Base-by-base conservation (phyloP, 2,329 filamentous ascomycete genomes). In the Aureobasidium sp. region DNA sequence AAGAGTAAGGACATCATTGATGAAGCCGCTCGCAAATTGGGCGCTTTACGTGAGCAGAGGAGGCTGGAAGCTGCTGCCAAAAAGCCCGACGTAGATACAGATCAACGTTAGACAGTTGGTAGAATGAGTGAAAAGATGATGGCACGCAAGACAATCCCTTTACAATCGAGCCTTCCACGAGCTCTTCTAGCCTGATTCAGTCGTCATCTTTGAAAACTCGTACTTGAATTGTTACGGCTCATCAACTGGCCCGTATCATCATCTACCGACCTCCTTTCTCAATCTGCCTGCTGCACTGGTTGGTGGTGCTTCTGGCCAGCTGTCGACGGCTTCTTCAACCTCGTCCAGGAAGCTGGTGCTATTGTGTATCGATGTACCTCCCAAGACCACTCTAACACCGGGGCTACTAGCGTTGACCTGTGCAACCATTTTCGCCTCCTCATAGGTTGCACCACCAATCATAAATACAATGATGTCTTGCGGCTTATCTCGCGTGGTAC, bases 381-480 rank as follows among this genome's bases (percentile, higher is more conserved):
- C 92, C 6, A 99, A 78, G 12, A 97, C 91, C 4, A 99, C 87
- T 61, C 94, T 84, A 11, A 97, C 83, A 0, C 94, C 94, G 0
- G 92, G 92, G 12, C 89, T 89, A 62, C 88, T 90, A 20, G 91
- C 91, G 76, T 99, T 99, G 63, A 99, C 87, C 67, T 92, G 87
- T n/a, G 94, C 91, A 42, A 97, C 86, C 82, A 91, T 91, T 78
- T 96, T 97, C 6, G 94, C 92, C 75, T 99, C 94, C 74, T 99
- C 94, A 70, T 97, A 99, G 0, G 94, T 99, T 20, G 88, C 87
- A 2, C 94, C 94, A 6, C 94, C 94, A 27, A 97, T 82, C 71
- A 99, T 92, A 72, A 99, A 99, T 8, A 99, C 84, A 47, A 99
- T 84, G 44, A 99, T 89, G 72, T 99, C 95, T 73, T 99, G 94